Base-by-base conservation (phyloP, 805 yeast genomes). In the Candida sithepensis region DNA sequence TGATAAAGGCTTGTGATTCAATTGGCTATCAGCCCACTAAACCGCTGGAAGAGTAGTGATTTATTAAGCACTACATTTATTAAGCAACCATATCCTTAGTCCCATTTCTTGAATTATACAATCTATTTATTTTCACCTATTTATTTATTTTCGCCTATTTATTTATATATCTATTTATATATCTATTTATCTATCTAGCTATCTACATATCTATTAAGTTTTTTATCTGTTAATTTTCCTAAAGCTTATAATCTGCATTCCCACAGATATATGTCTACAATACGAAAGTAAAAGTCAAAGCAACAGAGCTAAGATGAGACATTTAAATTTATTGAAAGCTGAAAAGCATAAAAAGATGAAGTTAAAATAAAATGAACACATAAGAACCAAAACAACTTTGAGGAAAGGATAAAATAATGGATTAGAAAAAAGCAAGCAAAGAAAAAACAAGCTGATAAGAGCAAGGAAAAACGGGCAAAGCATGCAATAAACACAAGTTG, bases 1-100 rank as follows among this genome's bases (percentile, higher is more conserved):
- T 38, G 79, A 74, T 51, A 65, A 64, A 48, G 62, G 63, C 4
- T 40, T 44, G 10, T 42, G 16, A 30, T 30, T 30, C 16, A 7
- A 7, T 9, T 30, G 34, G 16, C 14, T 30, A 14, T 30, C 6
- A 7, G 28, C 9, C 10, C 28, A 24, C 10, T 10, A 24, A 24
- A 24, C 6, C 9, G 28, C 28, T 7, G 10, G 28, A 24, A 24
- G 6, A 24, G 28, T 24, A 10, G 5, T 34, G 4, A 34, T 16
- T 24, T 24, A 24, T 10, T 6, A 24, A 24, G 10, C 28, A 24
- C 10, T 24, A n/a, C 10, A 24, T 24, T 24, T 24, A 24, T 24
- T 24, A 10, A 24, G 28, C 9, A 6, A 24, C 10, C 28, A 24
- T 10, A 7, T 24, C 28, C 28, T 24, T 24, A 6, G 28, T 6